These are phyloP conservation scores for Epichloe festucae DNA, from an alignment of 2,329 filamentous ascomycete species.

Conservation along the genomic window DNA sequence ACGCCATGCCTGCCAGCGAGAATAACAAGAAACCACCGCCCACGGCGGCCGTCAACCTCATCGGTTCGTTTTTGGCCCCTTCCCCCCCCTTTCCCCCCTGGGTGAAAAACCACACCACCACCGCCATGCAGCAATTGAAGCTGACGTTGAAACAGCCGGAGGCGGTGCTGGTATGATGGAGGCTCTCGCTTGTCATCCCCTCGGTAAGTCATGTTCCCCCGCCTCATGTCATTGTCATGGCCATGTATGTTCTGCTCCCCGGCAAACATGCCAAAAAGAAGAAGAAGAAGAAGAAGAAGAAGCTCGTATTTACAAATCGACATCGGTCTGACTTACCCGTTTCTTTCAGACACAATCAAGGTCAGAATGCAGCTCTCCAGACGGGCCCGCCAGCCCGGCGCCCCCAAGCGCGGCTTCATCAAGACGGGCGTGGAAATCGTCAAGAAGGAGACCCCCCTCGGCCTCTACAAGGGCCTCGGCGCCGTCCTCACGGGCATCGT, in stretches of 20 bases:
- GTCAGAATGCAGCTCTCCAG: constrained; percentile 97
- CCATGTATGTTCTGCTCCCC: no score
- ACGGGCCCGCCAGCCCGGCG: constrained; percentile 68
- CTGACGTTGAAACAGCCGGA: constrained; percentile 49
- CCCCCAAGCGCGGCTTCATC: constrained; percentile 79
- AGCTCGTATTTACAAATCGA: background rate
- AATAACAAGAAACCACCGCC: constrained; percentile 63
- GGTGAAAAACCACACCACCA: background rate
- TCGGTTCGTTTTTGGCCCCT: constrained; percentile 45
- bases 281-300: background rate
- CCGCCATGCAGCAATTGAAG: background rate
- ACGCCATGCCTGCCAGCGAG: constrained; percentile 21
- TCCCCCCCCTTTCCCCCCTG: background rate
- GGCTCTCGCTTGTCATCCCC: constrained; percentile 85
- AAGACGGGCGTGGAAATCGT: constrained; percentile 78
- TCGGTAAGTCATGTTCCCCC: constrained; percentile 43
- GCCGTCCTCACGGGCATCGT: constrained; percentile 93
- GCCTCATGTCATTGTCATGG: constrained; percentile 1
- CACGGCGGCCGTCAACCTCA: constrained; percentile 79
- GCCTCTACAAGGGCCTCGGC: constrained; percentile 95
- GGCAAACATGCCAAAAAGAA: background rate
- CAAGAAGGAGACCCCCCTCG: constrained; percentile 72
- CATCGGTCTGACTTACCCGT: no score
- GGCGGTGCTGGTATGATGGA: constrained; percentile 99
- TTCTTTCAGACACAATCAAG: constrained; percentile 73